Percentiles rank a stretch among this genome's conserved stretches.
Evolutionary conservation across 208 protist genomes (phyloP).

Genomic region (Trypanosoma melophagium): DNA sequence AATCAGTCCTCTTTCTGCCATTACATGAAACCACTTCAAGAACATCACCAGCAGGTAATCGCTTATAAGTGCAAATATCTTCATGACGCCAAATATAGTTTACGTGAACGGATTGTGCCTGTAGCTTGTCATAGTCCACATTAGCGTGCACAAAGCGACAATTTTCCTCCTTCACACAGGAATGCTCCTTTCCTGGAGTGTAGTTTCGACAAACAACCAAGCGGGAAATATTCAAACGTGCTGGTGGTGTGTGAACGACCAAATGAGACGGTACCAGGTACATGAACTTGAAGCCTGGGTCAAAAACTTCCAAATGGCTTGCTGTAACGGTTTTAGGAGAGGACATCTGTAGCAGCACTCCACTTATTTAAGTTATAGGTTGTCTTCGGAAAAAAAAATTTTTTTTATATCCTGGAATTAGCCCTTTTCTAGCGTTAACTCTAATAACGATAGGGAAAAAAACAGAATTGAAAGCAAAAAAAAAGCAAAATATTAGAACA

Average conservation of each 20-base stretch:
- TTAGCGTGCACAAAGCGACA: slow-evolving; percentile 86
- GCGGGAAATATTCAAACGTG: slow-evolving; percentile 72
- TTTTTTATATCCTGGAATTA: too few species aligned
- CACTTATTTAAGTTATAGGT: slow-evolving; percentile 11
- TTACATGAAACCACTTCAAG: slow-evolving; percentile 61
- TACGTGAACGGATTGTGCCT: slow-evolving; percentile 64
- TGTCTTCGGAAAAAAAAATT: too few species aligned
- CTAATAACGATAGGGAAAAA: too few species aligned
- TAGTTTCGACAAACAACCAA: slow-evolving; percentile 81
- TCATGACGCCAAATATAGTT: slow-evolving; percentile 74
- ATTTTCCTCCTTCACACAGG: slow-evolving; percentile 50
- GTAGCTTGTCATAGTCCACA: slow-evolving; percentile 23
- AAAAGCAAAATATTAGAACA: too few species aligned
- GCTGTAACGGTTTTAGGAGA: neutral
- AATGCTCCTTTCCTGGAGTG: slow-evolving; percentile 23
- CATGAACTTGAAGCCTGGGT: slow-evolving; percentile 60
- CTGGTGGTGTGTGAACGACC: slow-evolving; percentile 63
- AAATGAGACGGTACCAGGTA: slow-evolving; percentile 51
- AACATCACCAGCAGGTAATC: slow-evolving; percentile 48
- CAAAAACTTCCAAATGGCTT: slow-evolving; percentile 46
- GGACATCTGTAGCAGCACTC: neutral
- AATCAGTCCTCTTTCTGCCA: slow-evolving; percentile 36
- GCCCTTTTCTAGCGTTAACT: too few species aligned
- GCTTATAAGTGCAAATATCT: slow-evolving; percentile 59
- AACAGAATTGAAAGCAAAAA: too few species aligned